Evolutionary conservation across 2,329 filamentous ascomycete genomes (phyloP).

Genomic region (Stagonosporopsis tanaceti): DNA sequence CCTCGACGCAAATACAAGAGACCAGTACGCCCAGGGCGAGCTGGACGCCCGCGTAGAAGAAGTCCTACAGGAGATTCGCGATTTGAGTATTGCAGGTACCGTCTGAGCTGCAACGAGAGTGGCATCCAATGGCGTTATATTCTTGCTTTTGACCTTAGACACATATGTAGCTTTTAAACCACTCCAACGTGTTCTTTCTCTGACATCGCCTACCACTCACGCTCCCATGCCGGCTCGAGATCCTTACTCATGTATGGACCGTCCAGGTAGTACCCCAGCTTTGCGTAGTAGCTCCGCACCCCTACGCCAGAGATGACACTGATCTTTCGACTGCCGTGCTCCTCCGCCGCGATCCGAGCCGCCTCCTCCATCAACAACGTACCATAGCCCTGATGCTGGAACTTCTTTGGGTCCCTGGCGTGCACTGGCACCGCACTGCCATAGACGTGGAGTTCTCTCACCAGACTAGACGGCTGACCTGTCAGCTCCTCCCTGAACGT

Average conservation of each 20-base stretch:
- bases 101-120: conserved; percentile 48
- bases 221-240: conserved; percentile 45
- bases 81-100: conserved; percentile 88
- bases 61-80: conserved; percentile 94
- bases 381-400: conserved; percentile 97
- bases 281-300: conserved; percentile 92
- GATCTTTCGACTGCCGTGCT: conserved; percentile 93
- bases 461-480: conserved; percentile 87
- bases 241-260: conserved; percentile 72
- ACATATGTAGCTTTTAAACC: not conserved
- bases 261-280: conserved; percentile 91
- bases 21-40: conserved; percentile 94
- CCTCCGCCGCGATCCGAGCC: conserved; percentile 90
- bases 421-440: conserved; percentile 97
- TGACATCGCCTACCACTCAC: conserved; percentile 32
- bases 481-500: conserved; percentile 90
- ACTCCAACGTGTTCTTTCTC: not conserved
- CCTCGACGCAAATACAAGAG: conserved; percentile 90
- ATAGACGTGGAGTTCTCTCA: conserved; percentile 95
- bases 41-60: conserved; percentile 92
- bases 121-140: conserved; percentile 12
- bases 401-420: conserved; percentile 92
- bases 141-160: conserved; percentile 1
- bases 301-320: conserved; percentile 98
- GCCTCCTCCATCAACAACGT: conserved; percentile 98